phyloP scores from a whole-genome alignment of 257 asterid genomes.

The Apocynum venetum region DNA sequence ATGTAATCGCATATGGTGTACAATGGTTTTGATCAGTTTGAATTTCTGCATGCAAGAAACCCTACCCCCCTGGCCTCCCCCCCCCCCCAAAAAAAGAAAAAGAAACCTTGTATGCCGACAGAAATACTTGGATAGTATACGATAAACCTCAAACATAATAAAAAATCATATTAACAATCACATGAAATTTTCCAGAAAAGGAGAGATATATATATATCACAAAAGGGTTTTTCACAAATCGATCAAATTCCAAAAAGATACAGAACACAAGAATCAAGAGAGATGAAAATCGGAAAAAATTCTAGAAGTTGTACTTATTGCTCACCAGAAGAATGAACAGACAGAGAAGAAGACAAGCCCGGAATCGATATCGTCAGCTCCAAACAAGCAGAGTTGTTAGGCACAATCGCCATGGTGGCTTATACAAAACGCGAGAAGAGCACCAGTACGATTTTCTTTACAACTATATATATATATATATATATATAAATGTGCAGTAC shows the following conservation, averaged over 20 bases:
- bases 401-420: conserved; percentile 32
- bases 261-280: neutral
- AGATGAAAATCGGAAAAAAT: neutral
- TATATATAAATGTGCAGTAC: neutral
- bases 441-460: neutral
- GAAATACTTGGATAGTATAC: neutral
- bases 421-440: neutral
- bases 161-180: neutral
- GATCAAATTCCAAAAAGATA: neutral
- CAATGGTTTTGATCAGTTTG: neutral
- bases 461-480: conserved; percentile 14
- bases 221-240: neutral
- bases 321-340: conserved; percentile 55
- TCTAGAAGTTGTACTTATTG: neutral
- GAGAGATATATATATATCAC: no score
- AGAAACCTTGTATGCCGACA: neutral
- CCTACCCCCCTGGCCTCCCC: neutral
- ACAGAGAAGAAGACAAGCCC: conserved; percentile 50
- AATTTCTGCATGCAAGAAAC: conserved; percentile 7
- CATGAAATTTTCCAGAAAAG: neutral
- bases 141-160: neutral
- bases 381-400: conserved; percentile 35
- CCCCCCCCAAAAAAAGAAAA: neutral
- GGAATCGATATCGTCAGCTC: conserved; percentile 69
- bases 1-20: neutral